A percentile compares a stretch with the other conserved stretches of the same genome.
These are phyloP conservation scores for Citrus glauca DNA, from an alignment of 345 rosid genomes.

Conservation along the genomic window DNA sequence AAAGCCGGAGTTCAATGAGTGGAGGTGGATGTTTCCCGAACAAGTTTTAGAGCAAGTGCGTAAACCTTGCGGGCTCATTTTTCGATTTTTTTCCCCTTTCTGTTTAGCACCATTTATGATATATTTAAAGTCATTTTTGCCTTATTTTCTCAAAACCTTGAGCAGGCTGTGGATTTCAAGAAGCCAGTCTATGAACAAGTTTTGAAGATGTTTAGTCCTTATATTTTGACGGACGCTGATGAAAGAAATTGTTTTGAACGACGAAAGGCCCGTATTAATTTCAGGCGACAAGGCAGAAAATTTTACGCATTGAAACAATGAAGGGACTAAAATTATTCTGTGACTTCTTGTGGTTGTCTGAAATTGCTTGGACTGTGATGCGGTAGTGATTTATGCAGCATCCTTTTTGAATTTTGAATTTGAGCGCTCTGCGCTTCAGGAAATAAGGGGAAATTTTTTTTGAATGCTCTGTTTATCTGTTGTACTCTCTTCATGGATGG, in stretches of 20 bases:
- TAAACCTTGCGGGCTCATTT: neutral
- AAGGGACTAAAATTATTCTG: no score
- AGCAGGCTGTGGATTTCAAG: constrained; percentile 66
- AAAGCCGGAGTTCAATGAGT: constrained; percentile 62
- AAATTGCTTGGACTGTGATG: no score
- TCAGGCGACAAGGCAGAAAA: neutral
- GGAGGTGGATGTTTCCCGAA: constrained; percentile 70
- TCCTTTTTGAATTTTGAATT: no score
- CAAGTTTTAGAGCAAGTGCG: constrained; percentile 57
- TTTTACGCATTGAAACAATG: neutral
- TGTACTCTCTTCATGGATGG: neutral
- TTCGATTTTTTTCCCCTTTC: neutral
- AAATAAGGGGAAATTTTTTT: fast-evolving
- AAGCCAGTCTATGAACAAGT: constrained; percentile 69
- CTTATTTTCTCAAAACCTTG: neutral
- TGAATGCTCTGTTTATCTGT: neutral
- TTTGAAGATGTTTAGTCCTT: constrained; percentile 49
- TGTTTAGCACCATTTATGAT: neutral
- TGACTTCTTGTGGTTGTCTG: no score
- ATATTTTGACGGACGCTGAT: constrained; percentile 30
- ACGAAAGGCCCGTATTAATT: constrained; percentile 1
- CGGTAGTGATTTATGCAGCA: no score
- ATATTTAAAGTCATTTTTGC: neutral
- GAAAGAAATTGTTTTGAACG: constrained; percentile 20
- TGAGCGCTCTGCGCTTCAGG: no score